Evolutionary conservation across 140 eudicot genomes (phyloP).

Genomic region (Bidens hawaiensis): DNA sequence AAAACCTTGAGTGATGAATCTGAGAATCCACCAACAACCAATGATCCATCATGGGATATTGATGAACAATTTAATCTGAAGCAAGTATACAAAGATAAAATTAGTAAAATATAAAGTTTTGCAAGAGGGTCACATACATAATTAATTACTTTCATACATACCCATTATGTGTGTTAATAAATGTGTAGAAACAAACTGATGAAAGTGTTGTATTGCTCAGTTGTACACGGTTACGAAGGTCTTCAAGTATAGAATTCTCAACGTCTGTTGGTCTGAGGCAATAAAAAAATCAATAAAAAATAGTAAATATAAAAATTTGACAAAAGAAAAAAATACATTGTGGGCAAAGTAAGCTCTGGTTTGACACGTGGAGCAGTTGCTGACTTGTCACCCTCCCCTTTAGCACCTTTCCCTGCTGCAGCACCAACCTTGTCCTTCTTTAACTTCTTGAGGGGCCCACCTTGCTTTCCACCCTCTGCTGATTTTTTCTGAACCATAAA

Average conservation of each 20-base stretch:
- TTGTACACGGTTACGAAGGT: conserved; percentile 87
- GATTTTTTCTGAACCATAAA: conserved; percentile 63
- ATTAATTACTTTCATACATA: conserved; percentile 16
- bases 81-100: conserved; percentile 3
- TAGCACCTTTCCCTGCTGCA: conserved; percentile 67
- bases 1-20: conserved; percentile 90
- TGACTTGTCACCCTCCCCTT: conserved; percentile 55
- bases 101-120: not conserved
- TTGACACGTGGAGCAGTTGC: conserved; percentile 87
- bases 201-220: conserved; percentile 76
- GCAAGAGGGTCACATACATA: conserved; percentile 6
- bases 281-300: not conserved
- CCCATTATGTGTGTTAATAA: conserved; percentile 75
- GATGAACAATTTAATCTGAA: conserved; percentile 80
- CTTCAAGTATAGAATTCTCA: conserved; percentile 89
- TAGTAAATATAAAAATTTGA: not conserved
- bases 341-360: conserved; percentile 85
- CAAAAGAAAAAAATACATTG: conserved; percentile 44
- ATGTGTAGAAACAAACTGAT: conserved; percentile 89
- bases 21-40: conserved; percentile 97
- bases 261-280: conserved; percentile 80
- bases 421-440: conserved; percentile 84
- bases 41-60: conserved; percentile 90
- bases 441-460: conserved; percentile 65
- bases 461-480: conserved; percentile 87